Base-by-base conservation (phyloP, 2,329 filamentous ascomycete species). In the Sporothrix variecibatus region DNA sequence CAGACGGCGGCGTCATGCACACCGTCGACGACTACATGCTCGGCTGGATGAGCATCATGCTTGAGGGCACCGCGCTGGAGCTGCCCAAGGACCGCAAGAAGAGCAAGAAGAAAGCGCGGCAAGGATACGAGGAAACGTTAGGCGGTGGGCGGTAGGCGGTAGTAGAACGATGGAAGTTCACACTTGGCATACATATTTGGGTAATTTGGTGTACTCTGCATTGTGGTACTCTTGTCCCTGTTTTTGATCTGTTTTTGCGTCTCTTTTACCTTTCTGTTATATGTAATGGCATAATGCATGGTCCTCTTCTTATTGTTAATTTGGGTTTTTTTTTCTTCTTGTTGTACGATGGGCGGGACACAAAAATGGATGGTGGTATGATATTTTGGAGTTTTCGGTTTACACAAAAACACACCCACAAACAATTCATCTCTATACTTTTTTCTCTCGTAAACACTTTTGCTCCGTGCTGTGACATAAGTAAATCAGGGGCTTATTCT, bases 21-120 rank as follows among this genome's bases (percentile, higher is more conserved):
- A 90, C 88, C 56, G 89, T 94, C 73, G 93, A 95, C 80, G 90
- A 94, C 71, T 94, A 92, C 80, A 91, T 96, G 87, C 83, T 96
- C 70, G 84, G 84, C 49, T 88, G 89, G 73, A 93, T 95, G 90
- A 86, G 87, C 64, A 90, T 83, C 76, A 85, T 87, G 79, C 83
- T 92, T 28, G 87, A 88, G 78, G 85, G 87, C 67, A 89, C 88
- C 31, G 85, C 88, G 70, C 81, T 92, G 73, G 90, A 92, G 76
- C 80, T 92, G 40, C 90, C 90, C 5, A 89, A 86, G 82, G 90
- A 92, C 78, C 90, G 88, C 81, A 91, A 89, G 81, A 90, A 87
- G 81, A 85, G 85, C 49, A 91, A 88, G 81, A 89, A 85, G 81
- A 89, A 89, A 85, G 81, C 86, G 84, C 78, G 88, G 88, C 71